phyloP scores from a whole-genome alignment of 31 red algal genomes.

The Endocladia muricata region DNA sequence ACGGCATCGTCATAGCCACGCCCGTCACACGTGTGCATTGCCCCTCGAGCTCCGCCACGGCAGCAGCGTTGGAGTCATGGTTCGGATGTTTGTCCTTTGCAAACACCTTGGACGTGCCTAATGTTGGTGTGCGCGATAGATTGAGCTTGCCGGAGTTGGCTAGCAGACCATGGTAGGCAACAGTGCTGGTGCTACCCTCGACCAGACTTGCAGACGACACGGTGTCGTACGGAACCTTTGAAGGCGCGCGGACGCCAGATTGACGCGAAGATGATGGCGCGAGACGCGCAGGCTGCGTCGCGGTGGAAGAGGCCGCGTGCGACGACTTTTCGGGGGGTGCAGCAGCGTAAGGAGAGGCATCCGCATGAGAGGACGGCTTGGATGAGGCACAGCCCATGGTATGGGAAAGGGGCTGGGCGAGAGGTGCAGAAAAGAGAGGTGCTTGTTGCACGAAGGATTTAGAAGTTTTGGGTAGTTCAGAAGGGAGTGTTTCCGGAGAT shows the following conservation, averaged over 20 bases:
- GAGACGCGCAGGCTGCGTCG: not conserved
- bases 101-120: not conserved
- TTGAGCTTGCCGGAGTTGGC: not conserved
- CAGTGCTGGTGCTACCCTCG: not conserved
- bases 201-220: not conserved
- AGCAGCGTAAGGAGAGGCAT: not conserved
- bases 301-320: not conserved
- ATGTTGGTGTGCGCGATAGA: not conserved
- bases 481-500: too few relatives aligned
- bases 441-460: too few relatives aligned
- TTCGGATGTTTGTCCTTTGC: not conserved
- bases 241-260: too few relatives aligned
- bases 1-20: conserved; percentile 78
- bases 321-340: not conserved
- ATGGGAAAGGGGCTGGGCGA: not conserved
- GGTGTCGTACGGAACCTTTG: conserved; percentile 11
- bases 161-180: not conserved
- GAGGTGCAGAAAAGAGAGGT: too few relatives aligned
- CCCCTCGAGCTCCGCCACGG: not conserved
- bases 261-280: not conserved
- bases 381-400: not conserved
- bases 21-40: conserved; percentile 4
- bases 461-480: too few relatives aligned
- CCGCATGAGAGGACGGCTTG: not conserved
- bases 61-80: not conserved